Percentiles rank a stretch among this genome's conserved stretches.
phyloP scores from a whole-genome alignment of 345 rosid species.

The Linum tenue region DNA sequence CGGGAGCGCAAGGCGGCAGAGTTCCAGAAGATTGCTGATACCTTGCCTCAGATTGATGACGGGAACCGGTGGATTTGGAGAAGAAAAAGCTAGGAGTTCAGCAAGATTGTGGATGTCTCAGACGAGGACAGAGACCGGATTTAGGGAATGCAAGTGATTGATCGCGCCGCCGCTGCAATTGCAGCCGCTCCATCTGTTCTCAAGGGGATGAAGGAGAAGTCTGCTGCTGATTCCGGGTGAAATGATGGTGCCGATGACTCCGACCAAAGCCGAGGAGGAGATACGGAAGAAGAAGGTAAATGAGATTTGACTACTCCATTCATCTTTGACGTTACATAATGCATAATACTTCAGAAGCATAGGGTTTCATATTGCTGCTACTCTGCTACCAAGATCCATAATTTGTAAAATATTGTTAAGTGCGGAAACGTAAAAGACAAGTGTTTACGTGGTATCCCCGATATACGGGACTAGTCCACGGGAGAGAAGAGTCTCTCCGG shows the following conservation, averaged over 20 bases:
- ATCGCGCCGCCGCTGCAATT: slow-evolving; percentile 77
- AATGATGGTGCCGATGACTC: no score
- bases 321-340: no score
- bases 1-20: slow-evolving; percentile 59
- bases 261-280: slow-evolving; percentile 1
- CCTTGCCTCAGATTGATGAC: slow-evolving; percentile 1
- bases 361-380: no score
- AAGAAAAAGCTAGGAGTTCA: slow-evolving; percentile 69
- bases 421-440: no score
- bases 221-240: slow-evolving; percentile 7
- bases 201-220: slow-evolving; percentile 25
- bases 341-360: no score
- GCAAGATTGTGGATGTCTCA: slow-evolving; percentile 56
- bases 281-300: slow-evolving; percentile 16
- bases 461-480: no score
- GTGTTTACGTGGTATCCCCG: no score
- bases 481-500: no score
- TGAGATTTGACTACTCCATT: no score
- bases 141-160: slow-evolving; percentile 76
- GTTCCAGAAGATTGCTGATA: slow-evolving; percentile 42
- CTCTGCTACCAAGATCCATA: no score
- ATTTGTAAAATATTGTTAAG: no score
- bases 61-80: slow-evolving; percentile 30
- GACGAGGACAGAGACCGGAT: slow-evolving; percentile 69
- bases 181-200: slow-evolving; percentile 64